phyloP scores from a whole-genome alignment of 2,329 filamentous ascomycete species.

The Berkeleyomyces rouxiae region DNA sequence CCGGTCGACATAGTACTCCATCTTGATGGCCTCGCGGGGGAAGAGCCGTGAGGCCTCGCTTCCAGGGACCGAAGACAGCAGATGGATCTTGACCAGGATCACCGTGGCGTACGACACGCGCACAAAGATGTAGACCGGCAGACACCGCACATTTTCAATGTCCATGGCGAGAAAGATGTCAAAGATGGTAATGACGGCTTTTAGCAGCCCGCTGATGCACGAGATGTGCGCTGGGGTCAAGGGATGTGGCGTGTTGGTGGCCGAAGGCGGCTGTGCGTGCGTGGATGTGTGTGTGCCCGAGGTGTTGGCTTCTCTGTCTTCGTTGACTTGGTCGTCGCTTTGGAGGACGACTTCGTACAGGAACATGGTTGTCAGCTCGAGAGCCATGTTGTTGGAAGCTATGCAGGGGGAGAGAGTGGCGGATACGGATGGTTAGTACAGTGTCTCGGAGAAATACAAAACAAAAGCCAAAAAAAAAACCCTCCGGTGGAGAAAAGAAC shows the following conservation, averaged over 20 bases:
- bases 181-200: conserved; percentile 29
- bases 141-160: conserved; percentile 37
- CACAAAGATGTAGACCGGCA: conserved; percentile 56
- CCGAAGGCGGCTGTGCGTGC: not conserved
- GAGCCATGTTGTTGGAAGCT: conserved; percentile 47
- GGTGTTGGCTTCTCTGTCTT: conserved; percentile 19
- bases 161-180: conserved; percentile 48
- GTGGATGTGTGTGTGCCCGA: not conserved
- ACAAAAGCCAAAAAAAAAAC: not conserved
- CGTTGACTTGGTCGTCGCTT: conserved; percentile 35
- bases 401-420: not conserved
- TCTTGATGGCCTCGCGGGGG: conserved; percentile 48
- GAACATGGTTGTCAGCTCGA: conserved; percentile 51
- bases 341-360: conserved; percentile 64
- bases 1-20: conserved; percentile 49
- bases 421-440: not conserved
- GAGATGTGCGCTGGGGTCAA: conserved; percentile 18
- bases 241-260: not conserved
- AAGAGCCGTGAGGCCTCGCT: conserved; percentile 56
- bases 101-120: conserved; percentile 56
- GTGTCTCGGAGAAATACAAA: not conserved
- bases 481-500: too few species aligned
- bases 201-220: conserved; percentile 30
- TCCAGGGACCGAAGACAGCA: conserved; percentile 44
- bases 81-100: conserved; percentile 58